Base-by-base conservation (phyloP, 2,329 filamentous ascomycete genomes). In the Zopfia rhizophila region DNA sequence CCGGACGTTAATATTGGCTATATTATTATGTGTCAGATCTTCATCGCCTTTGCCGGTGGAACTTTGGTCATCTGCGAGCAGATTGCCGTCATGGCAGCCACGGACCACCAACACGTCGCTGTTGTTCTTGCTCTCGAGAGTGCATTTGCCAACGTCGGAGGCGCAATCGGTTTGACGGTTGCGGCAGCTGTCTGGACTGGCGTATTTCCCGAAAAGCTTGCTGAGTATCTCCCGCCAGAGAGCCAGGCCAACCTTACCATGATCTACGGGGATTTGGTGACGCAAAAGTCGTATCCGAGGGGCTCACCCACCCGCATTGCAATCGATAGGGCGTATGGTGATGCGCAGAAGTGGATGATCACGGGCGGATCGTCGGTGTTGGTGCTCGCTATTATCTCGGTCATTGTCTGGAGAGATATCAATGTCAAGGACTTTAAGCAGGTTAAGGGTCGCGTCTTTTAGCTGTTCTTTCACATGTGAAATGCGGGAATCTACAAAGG, bases 171-270 rank as follows among this genome's bases (percentile, higher is more conserved):
- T 0, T 63, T 53, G n/a, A 80, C 84, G 6, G 78, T 89, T 35
- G 80, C 85, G 1, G 79, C 79, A 0, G 84, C 85, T 7, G 82
- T 89, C 51, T 89, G 85, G 85, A 83, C 80, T 0, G 77, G 79
- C 48, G 78, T 80, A 1, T 82, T 89, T 57, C 79, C 78, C 4
- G 67, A 72, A 13, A 77, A 77, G 8, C 73, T 87, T 11, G 57
- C 47, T 29, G 43, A 38, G 2, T 56, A 63, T 14, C 72, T 87
- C 1, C 83, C 84, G 7, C 50, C 74, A 1, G 66, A 69, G 2
- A 65, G 58, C 18, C 70, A 75, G 60, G 59, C 61, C 28, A 75
- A 71, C 28, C 55, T 65, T 21, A 25, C 55, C 0, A 45, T 27
- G 1, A 75, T 87, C 42, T 83, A 83, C 50, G 76, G 78, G 21